These are phyloP conservation scores for Populus hybrid DNA, from an alignment of 441 rosid genomes.

Conservation along the genomic window DNA sequence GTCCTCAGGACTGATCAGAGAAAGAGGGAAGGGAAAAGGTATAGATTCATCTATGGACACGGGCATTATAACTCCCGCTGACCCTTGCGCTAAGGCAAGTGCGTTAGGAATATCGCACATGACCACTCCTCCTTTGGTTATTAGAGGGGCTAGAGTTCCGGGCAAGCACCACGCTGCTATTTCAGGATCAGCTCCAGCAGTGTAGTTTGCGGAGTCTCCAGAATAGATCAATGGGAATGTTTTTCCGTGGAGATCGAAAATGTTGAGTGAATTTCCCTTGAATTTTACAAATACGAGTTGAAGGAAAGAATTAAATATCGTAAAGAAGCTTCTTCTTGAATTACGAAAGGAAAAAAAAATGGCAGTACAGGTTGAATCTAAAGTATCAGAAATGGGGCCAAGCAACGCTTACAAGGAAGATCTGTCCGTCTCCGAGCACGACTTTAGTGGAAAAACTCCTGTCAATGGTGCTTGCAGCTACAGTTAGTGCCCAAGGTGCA, in stretches of 20 bases:
- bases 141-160: constrained; percentile 20
- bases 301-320: neutral
- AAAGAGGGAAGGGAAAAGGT: constrained; percentile 29
- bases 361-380: neutral
- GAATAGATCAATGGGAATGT: constrained; percentile 26
- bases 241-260: constrained; percentile 19
- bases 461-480: constrained; percentile 61
- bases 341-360: neutral
- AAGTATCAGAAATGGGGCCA: neutral
- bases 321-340: neutral
- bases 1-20: constrained; percentile 20
- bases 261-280: constrained; percentile 36
- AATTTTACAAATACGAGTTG: neutral
- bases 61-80: constrained; percentile 26
- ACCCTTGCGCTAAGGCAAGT: neutral
- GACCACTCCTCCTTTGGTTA: constrained; percentile 27
- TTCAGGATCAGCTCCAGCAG: constrained; percentile 15
- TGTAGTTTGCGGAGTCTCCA: constrained; percentile 36
- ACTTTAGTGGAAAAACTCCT: constrained; percentile 59
- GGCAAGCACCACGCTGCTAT: constrained; percentile 14
- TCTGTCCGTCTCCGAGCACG: constrained; percentile 48
- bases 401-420: constrained; percentile 5
- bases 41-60: constrained; percentile 20
- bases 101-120: constrained; percentile 22
- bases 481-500: constrained; percentile 76